phyloP scores from a whole-genome alignment of 352 stramenopile genomes.

The Globisporangium perplexum region DNA sequence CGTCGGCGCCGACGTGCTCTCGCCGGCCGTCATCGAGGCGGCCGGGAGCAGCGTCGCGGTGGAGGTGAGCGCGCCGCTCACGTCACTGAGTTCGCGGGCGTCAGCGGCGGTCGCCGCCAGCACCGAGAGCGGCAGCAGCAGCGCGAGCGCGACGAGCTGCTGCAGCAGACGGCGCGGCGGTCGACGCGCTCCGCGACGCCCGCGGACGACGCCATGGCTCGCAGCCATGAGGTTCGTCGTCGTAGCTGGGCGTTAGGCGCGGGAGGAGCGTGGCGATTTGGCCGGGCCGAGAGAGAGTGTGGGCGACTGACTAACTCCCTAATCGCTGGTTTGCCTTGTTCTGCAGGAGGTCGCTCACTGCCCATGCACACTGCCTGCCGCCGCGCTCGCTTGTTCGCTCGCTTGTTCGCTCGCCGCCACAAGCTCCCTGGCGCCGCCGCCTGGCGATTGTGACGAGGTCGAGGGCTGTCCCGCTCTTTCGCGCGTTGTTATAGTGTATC shows the following conservation, averaged over 20 bases:
- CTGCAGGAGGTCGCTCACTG: too few species aligned
- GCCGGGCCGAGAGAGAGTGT: not conserved
- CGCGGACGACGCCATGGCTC: not conserved
- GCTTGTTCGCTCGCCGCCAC: not conserved
- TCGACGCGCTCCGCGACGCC: too few species aligned
- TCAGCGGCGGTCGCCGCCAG: not conserved
- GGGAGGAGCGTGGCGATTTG: not conserved
- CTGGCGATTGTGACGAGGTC: not conserved
- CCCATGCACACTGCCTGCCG: too few species aligned
- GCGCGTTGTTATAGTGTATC: too few species aligned
- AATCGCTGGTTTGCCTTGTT: not conserved
- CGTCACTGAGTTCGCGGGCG: not conserved
- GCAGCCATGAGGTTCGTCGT: not conserved
- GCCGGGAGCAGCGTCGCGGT: not conserved
- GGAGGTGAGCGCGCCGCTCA: not conserved
- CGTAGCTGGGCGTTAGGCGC: not conserved
- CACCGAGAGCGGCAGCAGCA: not conserved
- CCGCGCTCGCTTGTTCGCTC: too few species aligned
- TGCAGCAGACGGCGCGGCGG: not conserved
- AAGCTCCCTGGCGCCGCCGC: not conserved
- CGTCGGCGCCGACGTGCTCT: not conserved
- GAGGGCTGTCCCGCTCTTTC: too few species aligned
- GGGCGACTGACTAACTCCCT: not conserved
- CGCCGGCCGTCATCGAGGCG: not conserved
- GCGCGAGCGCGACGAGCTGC: not conserved